Evolutionary conservation across 1,284 basidiomycete genomes (phyloP), one percentile per base, ranked within the genome.

Genomic region (Cystobasidium sp.): DNA sequence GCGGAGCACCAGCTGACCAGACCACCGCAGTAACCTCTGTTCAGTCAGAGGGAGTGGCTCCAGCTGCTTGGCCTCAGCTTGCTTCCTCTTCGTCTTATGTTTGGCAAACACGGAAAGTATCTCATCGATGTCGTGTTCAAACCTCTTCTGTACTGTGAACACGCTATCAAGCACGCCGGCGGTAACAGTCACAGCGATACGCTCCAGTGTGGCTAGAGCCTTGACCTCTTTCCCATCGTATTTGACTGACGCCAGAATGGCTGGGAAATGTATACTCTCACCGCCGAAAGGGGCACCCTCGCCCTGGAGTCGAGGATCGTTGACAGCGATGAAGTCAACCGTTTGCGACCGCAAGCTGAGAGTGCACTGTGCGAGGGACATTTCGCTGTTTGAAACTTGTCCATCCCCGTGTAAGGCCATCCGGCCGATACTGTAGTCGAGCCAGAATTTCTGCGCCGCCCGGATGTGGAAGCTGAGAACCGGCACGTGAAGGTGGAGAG

Each of bases 121-220:
- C 76, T 94, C 92, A 77, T 90, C 90, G 82, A 93, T 91, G 81
- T 93, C 92, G 79, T 90, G 88, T 7, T 90, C 91, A 75, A 92
- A 93, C 79, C 92, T 92, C 77, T 91, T 89, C 79, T 92, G 91
- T 12, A 93, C 89, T 1, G 87, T 87, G 1, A 93, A 85, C 3
- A 93, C 81, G 7, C 89, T 90, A 79, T 94, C 92, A 87, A 91
- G 89, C 77, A 92, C 88, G 1, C 88, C 88, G 6, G 90, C 90
- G 78, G 91, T 92, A 76, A 93, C 85, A 78, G 87, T 89, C 68
- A 91, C 82, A 39, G 88, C 85, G 77, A 92, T 85, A 66, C 87
- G 86, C 18, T 91, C 90, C 52, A 93, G 82, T 41, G 88, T 83
- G 6, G 86, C 85, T 37, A 89, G 82, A 4, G 87, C 83, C 61